Conservation (phyloP, 73 alveolate genomes). For the Paramecium sonneborni region DNA sequence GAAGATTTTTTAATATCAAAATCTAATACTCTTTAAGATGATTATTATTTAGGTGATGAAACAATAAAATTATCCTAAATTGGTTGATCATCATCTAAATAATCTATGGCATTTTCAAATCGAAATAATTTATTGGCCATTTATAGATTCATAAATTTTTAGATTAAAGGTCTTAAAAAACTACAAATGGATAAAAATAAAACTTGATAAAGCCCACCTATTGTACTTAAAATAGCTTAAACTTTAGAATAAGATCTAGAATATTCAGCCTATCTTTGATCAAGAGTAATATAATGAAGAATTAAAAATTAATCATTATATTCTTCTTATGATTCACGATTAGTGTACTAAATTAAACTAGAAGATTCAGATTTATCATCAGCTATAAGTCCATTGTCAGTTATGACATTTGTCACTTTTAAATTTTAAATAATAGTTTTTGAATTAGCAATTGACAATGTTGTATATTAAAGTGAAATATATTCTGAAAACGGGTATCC, state of each 20-base stretch:
- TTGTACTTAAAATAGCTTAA: neutral
- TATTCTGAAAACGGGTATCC: neutral
- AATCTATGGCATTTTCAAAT: neutral
- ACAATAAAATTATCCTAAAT: neutral
- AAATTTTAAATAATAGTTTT: constrained; percentile 17
- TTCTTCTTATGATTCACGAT: neutral
- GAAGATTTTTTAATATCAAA: neutral
- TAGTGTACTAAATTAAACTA: neutral
- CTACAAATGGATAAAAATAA: neutral
- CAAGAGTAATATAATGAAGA: neutral
- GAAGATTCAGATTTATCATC: neutral
- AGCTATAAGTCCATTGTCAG: neutral
- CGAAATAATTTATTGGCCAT: constrained; percentile 54
- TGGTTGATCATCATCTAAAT: neutral
- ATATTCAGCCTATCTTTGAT: neutral
- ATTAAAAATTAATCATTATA: constrained; percentile 4
- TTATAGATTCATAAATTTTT: neutral
- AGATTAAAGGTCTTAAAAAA: neutral
- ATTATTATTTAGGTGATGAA: neutral
- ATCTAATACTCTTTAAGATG: neutral
- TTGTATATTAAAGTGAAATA: neutral
- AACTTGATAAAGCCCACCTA: constrained; percentile 9
- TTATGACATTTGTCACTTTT: neutral
- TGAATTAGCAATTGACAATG: neutral
- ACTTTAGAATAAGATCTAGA: constrained; percentile 21